A percentile compares a stretch with the other conserved stretches of the same genome.
Evolutionary conservation across 1,284 basidiomycete species (phyloP).

Genomic region (Schizophyllum amplum): DNA sequence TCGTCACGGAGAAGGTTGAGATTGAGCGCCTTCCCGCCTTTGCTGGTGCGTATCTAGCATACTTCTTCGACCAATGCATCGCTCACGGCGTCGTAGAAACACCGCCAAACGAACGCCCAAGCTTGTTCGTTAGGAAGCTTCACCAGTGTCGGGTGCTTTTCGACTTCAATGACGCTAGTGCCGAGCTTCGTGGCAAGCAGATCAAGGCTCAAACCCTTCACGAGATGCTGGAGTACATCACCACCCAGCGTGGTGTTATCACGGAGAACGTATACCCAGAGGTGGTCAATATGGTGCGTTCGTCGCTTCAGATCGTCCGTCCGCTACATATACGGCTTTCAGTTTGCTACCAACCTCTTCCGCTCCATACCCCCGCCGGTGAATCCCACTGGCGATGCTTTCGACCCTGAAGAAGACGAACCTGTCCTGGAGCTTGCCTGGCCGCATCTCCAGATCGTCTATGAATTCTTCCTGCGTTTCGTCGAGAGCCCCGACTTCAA

Average conservation of each 20-base stretch:
- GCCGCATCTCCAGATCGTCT: conserved; percentile 99
- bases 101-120: conserved; percentile 79
- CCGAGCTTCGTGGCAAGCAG: conserved; percentile 95
- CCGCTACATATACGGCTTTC: conserved; percentile 10
- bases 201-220: conserved; percentile 97
- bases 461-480: conserved; percentile 99
- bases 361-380: conserved; percentile 99
- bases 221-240: conserved; percentile 99
- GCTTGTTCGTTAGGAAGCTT: conserved; percentile 92
- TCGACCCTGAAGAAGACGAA: conserved; percentile 99
- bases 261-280: conserved; percentile 98
- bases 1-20: conserved; percentile 94
- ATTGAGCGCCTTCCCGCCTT: conserved; percentile 95
- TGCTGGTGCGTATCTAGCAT: conserved; percentile 54
- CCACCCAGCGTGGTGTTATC: conserved; percentile 92
- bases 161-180: conserved; percentile 97
- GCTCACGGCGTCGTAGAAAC: conserved; percentile 57
- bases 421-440: conserved; percentile 98
- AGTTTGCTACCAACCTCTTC: conserved; percentile 98
- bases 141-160: conserved; percentile 96
- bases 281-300: conserved; percentile 91
- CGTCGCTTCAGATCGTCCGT: conserved; percentile 1
- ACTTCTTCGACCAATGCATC: conserved; percentile 11
- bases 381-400: conserved; percentile 96
- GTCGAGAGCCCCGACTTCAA: conserved; percentile 98